Evolutionary conservation across 495 filamentous ascomycete genomes (phyloP), one percentile per base, ranked within the genome.

Genomic region (Aspergillus conjunctus): DNA sequence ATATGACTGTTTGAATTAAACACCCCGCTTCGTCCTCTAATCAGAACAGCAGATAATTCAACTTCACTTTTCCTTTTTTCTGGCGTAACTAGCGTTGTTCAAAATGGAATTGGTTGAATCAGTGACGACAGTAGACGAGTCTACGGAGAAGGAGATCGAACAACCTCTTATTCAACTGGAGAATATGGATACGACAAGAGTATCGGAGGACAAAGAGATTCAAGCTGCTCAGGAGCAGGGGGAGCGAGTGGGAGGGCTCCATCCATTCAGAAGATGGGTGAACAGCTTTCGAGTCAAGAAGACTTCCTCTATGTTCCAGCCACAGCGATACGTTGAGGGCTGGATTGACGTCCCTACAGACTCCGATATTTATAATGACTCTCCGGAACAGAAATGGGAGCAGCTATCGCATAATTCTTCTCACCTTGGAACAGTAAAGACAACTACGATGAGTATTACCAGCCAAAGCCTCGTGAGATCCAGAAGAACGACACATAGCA

Each of bases 351-450:
- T 78, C 48, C 69, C 15, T 26, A n/a, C n/a, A 64, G 56, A 0
- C 66, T 60, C 54, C 63, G 56, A 26, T 26, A 48, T 65, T 60
- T 58, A 62, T 49, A 60, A 73, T 51, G 67, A 51, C 41, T 43
- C 65, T 14, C 54, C 59, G 22, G 60, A 86, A 82, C 69, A 79
- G 39, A 66, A 68, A 26, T 72, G 70, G 63, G 77, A 85, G 62
- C 83, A 85, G 18, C 82, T 81, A 2, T 92, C 90, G 3, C 81
- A 79, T 31, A 90, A 89, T 20, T 95, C 92, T 7, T 84, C 88
- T 8, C 88, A 91, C 56, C 83, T 96, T 21, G 84, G 86, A 15
- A 87, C 84, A 11, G 83, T 93, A 55, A 93, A 88, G 66, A 93
- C 91, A 20, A 86, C 88, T 39, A 89, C 86, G 46, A 76, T 89